Evolutionary conservation across 805 yeast species (phyloP).

Genomic region (Schizosaccharomyces pombe): DNA sequence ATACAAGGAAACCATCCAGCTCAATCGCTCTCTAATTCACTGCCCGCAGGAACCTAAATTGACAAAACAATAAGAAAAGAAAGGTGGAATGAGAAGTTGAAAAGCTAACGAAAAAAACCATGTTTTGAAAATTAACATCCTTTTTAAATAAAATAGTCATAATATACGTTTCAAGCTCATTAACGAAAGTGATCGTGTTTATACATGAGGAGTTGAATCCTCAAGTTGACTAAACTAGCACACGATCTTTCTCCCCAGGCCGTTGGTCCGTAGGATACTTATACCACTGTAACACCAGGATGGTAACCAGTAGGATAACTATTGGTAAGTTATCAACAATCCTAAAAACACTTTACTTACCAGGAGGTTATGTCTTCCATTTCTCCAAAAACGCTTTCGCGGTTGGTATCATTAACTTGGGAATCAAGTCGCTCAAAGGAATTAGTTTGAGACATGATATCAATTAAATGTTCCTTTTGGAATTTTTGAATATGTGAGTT

Average conservation of each 20-base stretch:
- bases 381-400: conserved; percentile 59
- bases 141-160: not conserved
- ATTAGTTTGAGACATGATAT: conserved; percentile 25
- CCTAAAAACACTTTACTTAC: too few species aligned
- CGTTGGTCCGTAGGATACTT: too few species aligned
- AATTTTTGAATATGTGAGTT: conserved; percentile 49
- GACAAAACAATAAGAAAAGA: too few species aligned
- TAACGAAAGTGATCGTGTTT: not conserved
- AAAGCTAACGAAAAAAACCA: not conserved
- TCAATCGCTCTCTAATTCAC: too few species aligned
- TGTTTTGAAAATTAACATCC: not conserved
- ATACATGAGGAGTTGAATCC: not conserved
- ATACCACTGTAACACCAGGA: too few species aligned
- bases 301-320: too few species aligned
- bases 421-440: conserved; percentile 23
- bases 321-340: too few species aligned
- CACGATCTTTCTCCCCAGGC: not conserved
- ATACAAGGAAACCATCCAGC: too few species aligned
- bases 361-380: conserved; percentile 75
- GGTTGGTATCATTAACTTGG: conserved; percentile 4
- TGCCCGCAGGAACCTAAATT: too few species aligned
- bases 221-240: not conserved
- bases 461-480: conserved; percentile 32
- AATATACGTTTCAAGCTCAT: not conserved
- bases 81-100: too few species aligned